Base-by-base conservation (phyloP, 495 filamentous ascomycete species). In the Neurospora africana region DNA sequence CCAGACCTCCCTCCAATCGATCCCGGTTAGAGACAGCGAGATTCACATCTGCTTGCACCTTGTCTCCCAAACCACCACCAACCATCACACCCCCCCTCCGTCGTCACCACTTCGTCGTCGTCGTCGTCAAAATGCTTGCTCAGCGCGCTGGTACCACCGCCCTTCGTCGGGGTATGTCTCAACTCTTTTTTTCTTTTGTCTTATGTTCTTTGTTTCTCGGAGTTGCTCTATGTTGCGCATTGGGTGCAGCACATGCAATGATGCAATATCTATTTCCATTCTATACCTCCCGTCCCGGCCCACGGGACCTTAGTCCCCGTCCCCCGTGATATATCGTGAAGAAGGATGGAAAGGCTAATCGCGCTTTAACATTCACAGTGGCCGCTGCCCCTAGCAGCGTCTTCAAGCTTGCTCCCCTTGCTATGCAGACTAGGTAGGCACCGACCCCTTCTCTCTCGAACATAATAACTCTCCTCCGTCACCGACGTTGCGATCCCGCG, bases 131-230 rank as follows among this genome's bases (percentile, higher is more conserved):
- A 68, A 81, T 81, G 80, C 78, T 79, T 76, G 76, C 80, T 71
- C 79, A 81, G 69, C 73, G 79, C 72, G 71, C 69, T 69, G 80
- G 79, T 75, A 79, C 78, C 43, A 80, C 79, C 75, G 80, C 78
- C 71, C 79, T 81, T 58, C 80, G 80, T 74, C 79, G 79, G 76
- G 78, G 79, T 81, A 78, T 68, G 79, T 71, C 69, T 35, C 19
- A 0, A 30, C 13, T 13, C 47, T 13, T 35, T 17, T 35, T 11
- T 36, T 19, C 35, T 61, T 58, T 30, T 61, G 44, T 61, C 53
- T 8, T 8, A 17, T 30, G 11, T 13, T 23, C 9, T 23, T 11
- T 8, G 0, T 5, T 4, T 6, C 8, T 6, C n/a, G 19, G 9
- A 5, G 11, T 39, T 39, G 10, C 38, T 15, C 3, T 58, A 33